These are phyloP conservation scores for Misopates orontium DNA, from an alignment of 257 asterid genomes.

Conservation along the genomic window DNA sequence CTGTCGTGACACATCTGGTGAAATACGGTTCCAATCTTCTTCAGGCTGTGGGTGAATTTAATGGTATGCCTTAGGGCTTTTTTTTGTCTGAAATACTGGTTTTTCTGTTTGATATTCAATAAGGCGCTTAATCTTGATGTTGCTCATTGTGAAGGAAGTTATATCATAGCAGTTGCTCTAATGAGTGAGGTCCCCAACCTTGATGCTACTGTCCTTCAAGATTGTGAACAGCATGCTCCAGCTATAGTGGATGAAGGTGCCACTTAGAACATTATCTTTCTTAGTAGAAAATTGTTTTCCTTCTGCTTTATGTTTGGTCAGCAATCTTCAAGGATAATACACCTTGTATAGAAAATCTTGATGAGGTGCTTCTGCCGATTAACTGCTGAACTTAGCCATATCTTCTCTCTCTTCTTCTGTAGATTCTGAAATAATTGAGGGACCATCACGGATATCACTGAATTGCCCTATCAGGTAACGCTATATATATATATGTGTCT, in stretches of 20 bases:
- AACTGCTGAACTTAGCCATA: constrained; percentile 3
- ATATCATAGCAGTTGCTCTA: constrained; percentile 61
- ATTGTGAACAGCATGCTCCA: constrained; percentile 59
- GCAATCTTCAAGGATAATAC: neutral
- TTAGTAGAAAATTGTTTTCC: neutral
- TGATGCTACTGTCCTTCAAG: constrained; percentile 49
- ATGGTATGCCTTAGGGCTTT: constrained; percentile 47
- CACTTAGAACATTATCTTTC: neutral
- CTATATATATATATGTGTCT: too few relatives aligned
- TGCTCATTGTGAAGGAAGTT: constrained; percentile 60
- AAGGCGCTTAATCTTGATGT: constrained; percentile 27
- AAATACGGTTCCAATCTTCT: constrained; percentile 83
- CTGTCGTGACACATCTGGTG: constrained; percentile 53
- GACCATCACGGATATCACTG: constrained; percentile 79
- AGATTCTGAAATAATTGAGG: constrained; percentile 88
- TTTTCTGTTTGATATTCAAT: constrained; percentile 16
- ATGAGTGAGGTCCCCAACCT: constrained; percentile 51
- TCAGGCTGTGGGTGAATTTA: constrained; percentile 86
- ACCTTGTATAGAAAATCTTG: neutral
- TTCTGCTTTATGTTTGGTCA: too few relatives aligned
- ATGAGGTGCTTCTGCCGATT: constrained; percentile 14
- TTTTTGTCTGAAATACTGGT: constrained; percentile 10
- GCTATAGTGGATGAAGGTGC: constrained; percentile 70
- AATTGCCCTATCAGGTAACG: constrained; percentile 90
- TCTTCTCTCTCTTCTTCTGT: constrained; percentile 23